Evolutionary conservation across 2,329 filamentous ascomycete species (phyloP), one percentile per base, ranked within the genome.

Genomic region (Dactylellina cionopaga): DNA sequence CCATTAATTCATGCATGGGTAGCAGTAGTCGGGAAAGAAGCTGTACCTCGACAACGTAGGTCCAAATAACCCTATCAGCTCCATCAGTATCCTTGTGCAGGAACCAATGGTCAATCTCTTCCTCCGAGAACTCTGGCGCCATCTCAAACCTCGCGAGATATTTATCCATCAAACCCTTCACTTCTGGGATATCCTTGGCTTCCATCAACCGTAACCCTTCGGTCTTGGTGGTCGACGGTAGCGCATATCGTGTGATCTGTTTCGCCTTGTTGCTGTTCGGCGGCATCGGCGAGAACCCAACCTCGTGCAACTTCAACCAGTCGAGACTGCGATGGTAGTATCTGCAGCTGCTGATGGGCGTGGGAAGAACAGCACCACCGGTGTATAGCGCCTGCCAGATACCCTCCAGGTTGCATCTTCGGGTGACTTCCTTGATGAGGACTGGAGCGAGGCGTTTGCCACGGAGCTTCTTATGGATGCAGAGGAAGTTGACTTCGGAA

Each of bases 371-470:
- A 17, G 94, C 89, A 37, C 95, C 95, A 25, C 90, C 95, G 0
- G 95, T 99, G 83, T 97, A 98, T 68, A 99, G 91, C 52, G 94
- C 95, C 81, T 99, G 95, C 85, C 90, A 98, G 75, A 96, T 90
- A 64, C 89, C 91, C 75, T 90, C 85, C 49, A 92, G 82, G 81
- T 98, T 96, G 84, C 92, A 96, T 75, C 92, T 87, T 49, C 95
- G 90, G 3, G 95, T 99, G 77, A 99, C 92, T 80, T 99, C 95
- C 81, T 97, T 97, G 84, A 99, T 99, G 58, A 99, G 87, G 1
- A 98, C 90, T 0, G 95, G 95, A 0, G 95, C 89, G 43, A 99
- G 87, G 59, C 95, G 89, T 84, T 98, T 97, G 66, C 91, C 88
- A 54, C 95, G 91, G 29, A 99, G 88, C 82, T 98, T 98, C 85